Base-by-base conservation (phyloP, 768 basidiomycete species). In the Lyophyllum semitale region DNA sequence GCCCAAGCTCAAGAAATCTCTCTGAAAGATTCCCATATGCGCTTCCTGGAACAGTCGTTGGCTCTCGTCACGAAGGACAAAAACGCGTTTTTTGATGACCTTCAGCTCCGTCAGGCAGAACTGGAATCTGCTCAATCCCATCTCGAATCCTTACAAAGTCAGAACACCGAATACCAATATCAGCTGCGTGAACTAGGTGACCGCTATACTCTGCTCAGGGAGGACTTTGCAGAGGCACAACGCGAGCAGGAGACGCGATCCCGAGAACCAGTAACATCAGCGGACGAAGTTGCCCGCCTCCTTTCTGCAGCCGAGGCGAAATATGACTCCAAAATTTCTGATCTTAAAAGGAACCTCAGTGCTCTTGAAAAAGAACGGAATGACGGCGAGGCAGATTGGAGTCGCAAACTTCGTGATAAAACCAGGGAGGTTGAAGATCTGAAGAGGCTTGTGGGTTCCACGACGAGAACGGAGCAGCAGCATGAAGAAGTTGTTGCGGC, bases 351-450 rank as follows among this genome's bases (percentile, higher is more conserved):
- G 58, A 83, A 84, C 50, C 70, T 97, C 23, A 64, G 74, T 4
- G 73, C 75, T 8, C 69, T 87, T 20, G 96, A 98, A 73, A 84
- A 81, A 61, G 97, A 98, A 68, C 81, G 94, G 35, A 87, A 81
- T 50, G 95, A 96, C 47, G 82, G 82, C 27, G 96, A 98, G 63
- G 88, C 89, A 23, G 89, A 92, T 58, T 96, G 95, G 92, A 90
- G 89, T 65, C 80, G 79, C 53, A 95, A 93, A 66, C 75, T 98
- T 29, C 80, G 80, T 23, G 89, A 92, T 63, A 90, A 93, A 66
- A 77, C 82, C 22, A 80, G 79, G 59, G 95, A 96, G 67, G 73
- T 87, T 18, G 93, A 97, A 54, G 82, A 84, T 47, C 64, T 95
- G 57, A 84, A 87, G 65, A 74, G 73, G 37, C 64, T 78, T 38